phyloP scores from a whole-genome alignment of 768 basidiomycete genomes.

The Sutorius australiensis region DNA sequence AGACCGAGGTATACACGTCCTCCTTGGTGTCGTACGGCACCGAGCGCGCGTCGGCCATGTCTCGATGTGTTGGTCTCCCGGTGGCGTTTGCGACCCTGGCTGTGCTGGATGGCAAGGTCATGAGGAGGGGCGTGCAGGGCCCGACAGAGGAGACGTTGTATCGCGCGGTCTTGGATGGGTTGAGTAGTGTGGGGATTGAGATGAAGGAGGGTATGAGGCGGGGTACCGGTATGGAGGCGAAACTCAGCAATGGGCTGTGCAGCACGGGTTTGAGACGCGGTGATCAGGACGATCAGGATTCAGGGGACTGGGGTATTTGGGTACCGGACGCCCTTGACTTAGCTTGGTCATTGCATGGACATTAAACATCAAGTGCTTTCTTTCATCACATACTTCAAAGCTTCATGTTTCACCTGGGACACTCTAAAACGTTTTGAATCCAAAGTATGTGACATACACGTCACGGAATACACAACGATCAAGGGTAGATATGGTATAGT shows the following conservation, averaged over 20 bases:
- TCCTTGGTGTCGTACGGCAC: slow-evolving; percentile 62
- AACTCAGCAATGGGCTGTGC: slow-evolving; percentile 19
- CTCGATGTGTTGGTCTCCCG: slow-evolving; percentile 85
- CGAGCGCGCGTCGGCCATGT: slow-evolving; percentile 71
- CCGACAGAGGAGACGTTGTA: slow-evolving; percentile 64
- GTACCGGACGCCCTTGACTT: neutral
- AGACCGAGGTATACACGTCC: slow-evolving; percentile 61
- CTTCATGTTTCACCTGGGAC: neutral
- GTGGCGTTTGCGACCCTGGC: slow-evolving; percentile 77
- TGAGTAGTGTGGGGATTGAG: slow-evolving; percentile 48
- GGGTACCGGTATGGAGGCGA: slow-evolving; percentile 50
- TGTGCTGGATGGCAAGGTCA: slow-evolving; percentile 58
- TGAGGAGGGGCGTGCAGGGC: slow-evolving; percentile 60
- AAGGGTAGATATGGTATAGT: slow-evolving; percentile 7
- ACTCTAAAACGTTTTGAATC: neutral
- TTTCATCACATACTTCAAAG: neutral
- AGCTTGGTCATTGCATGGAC: neutral
- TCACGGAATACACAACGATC: neutral
- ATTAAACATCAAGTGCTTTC: neutral
- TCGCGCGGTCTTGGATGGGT: slow-evolving; percentile 52
- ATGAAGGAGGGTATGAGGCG: slow-evolving; percentile 35
- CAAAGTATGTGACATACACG: neutral
- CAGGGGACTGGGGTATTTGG: neutral
- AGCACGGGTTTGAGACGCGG: slow-evolving; percentile 1
- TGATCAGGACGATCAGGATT: neutral